Evolutionary conservation across 768 basidiomycete genomes (phyloP).

Genomic region (Trametes elegans): DNA sequence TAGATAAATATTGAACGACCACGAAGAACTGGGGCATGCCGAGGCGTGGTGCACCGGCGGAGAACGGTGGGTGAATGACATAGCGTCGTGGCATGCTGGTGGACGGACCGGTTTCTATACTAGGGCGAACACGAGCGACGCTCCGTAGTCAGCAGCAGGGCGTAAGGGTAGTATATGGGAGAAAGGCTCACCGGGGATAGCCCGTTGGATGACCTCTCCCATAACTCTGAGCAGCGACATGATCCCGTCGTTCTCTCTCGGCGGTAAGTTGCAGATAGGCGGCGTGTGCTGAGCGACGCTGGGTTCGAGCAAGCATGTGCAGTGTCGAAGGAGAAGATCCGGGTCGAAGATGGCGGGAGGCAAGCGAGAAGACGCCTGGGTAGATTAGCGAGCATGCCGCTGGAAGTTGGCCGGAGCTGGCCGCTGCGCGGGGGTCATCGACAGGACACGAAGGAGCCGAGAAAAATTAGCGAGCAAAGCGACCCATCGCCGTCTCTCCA

Average conservation of each 20-base stretch:
- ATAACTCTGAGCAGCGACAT: neutral
- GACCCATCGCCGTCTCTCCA: constrained; percentile 2
- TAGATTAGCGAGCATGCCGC: constrained; percentile 2
- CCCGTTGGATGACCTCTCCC: neutral
- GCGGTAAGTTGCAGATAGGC: constrained; percentile 9
- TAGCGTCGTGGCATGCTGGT: neutral
- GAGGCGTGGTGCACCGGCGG: constrained; percentile 3
- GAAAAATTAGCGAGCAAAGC: constrained; percentile 2
- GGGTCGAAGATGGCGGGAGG: neutral
- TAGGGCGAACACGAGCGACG: neutral
- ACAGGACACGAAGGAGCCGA: neutral
- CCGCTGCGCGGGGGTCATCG: neutral
- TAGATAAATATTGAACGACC: constrained; percentile 1
- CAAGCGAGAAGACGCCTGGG: constrained; percentile 8
- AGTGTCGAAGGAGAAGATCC: constrained; percentile 4
- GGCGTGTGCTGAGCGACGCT: neutral
- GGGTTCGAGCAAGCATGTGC: neutral
- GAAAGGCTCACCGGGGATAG: constrained; percentile 9
- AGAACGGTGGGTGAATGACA: constrained; percentile 5
- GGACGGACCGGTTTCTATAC: neutral
- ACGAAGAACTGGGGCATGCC: neutral
- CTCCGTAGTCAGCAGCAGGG: constrained; percentile 3
- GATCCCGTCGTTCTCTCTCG: neutral
- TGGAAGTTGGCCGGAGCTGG: constrained; percentile 6
- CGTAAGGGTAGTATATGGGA: neutral